A percentile compares a stretch with the other conserved stretches of the same genome.
phyloP scores from a whole-genome alignment of 78 protist species.

The Diacronema lutheri region DNA sequence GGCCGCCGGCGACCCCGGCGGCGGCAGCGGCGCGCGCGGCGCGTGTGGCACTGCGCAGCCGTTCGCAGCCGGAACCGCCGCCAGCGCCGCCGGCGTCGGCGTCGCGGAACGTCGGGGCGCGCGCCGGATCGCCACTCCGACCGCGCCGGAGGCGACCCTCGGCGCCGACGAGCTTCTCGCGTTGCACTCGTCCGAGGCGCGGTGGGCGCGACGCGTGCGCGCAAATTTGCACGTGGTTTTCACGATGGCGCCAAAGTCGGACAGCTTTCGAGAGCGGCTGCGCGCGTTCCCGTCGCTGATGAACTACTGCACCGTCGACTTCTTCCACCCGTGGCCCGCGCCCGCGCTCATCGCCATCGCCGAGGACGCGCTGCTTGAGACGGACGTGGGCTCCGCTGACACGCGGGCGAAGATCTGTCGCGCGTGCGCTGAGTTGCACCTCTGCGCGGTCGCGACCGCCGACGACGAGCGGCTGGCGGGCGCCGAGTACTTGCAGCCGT shows the following conservation, averaged over 20 bases:
- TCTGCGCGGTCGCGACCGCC: too few species aligned
- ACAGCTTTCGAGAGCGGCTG: slow-evolving; percentile 83
- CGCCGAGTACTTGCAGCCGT: slow-evolving; percentile 47
- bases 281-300: slow-evolving; percentile 78
- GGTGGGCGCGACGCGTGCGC: slow-evolving; percentile 52
- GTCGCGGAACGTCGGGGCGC: too few species aligned
- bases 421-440: too few species aligned
- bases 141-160: too few species aligned
- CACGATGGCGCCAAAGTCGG: slow-evolving; percentile 93
- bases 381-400: too few species aligned
- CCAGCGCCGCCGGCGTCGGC: slow-evolving; percentile 19
- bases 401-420: too few species aligned
- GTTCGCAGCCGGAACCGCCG: too few species aligned
- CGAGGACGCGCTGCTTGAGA: slow-evolving; percentile 28
- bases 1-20: slow-evolving; percentile 25
- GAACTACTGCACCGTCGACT: slow-evolving; percentile 96
- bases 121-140: too few species aligned
- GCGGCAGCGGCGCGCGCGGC: slow-evolving; percentile 67
- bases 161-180: slow-evolving; percentile 20
- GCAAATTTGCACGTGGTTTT: slow-evolving; percentile 94
- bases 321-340: slow-evolving; percentile 95
- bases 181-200: not conserved
- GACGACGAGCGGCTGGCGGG: too few species aligned
- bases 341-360: slow-evolving; percentile 83
- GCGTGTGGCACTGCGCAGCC: too few species aligned